Evolutionary conservation across 75 land plant genomes (phyloP).

Genomic region (Pseudotsuga menziesii): DNA sequence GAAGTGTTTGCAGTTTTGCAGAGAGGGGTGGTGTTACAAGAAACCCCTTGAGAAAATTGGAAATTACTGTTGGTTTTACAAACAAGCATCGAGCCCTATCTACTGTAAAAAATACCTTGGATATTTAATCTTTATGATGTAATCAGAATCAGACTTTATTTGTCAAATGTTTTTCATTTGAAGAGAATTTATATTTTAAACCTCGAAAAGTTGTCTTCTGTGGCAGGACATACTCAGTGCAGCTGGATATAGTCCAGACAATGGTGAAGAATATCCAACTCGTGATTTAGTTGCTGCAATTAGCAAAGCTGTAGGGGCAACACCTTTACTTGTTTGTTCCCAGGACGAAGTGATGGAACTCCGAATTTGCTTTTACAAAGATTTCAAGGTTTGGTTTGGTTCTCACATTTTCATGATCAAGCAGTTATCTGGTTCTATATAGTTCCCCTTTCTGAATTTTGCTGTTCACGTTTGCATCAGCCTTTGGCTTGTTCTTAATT

Average conservation of each 20-base stretch:
- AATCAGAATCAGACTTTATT: neutral
- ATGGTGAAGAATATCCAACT: slow-evolving; percentile 43
- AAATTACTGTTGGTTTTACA: too few relatives aligned
- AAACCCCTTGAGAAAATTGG: too few relatives aligned
- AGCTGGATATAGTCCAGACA: slow-evolving; percentile 51
- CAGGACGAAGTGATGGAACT: slow-evolving; percentile 56
- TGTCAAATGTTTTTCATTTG: neutral
- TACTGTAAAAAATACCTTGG: too few relatives aligned
- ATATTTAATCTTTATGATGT: neutral
- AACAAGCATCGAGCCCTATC: too few relatives aligned
- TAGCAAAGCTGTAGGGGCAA: slow-evolving; percentile 50
- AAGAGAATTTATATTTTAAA: neutral
- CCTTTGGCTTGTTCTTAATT: neutral
- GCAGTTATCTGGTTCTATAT: neutral
- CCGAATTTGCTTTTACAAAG: slow-evolving; percentile 62
- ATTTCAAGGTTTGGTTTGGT: slow-evolving; percentile 44
- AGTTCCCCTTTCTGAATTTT: neutral
- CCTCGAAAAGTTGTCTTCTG: neutral
- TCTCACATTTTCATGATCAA: neutral
- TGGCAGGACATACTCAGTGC: slow-evolving; percentile 43
- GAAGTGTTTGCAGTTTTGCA: too few relatives aligned
- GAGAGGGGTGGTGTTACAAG: too few relatives aligned
- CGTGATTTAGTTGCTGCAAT: slow-evolving; percentile 50
- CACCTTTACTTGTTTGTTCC: slow-evolving; percentile 44
- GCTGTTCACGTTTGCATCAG: neutral